phyloP scores from a whole-genome alignment of 106 monocot genomes.

The Dendrobium catenatum region DNA sequence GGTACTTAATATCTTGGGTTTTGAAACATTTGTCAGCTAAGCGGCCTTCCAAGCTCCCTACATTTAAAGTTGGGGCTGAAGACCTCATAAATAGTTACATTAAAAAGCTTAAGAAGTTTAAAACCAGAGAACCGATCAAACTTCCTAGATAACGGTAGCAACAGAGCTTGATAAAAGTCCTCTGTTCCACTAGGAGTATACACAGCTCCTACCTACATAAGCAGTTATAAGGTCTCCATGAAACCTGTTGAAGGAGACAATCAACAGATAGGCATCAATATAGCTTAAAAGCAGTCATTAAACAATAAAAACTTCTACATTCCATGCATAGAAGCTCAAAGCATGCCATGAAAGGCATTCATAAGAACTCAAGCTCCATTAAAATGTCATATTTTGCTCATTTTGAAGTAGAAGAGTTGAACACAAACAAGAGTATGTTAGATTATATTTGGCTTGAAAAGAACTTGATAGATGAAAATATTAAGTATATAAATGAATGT shows the following conservation, averaged over 20 bases:
- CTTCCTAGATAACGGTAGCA: not conserved
- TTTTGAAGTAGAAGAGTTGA: no score
- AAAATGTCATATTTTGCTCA: no score
- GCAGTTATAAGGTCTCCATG: not conserved
- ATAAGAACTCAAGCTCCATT: no score
- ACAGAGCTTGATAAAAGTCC: not conserved
- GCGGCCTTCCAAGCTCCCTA: slow-evolving; percentile 7
- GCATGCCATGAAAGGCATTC: no score
- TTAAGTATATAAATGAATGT: no score
- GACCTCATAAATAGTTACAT: not conserved
- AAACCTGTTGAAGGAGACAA: not conserved
- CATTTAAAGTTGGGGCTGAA: not conserved
- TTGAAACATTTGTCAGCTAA: not conserved
- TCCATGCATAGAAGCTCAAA: no score
- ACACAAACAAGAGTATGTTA: no score
- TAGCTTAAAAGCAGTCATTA: not conserved
- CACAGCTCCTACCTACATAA: not conserved
- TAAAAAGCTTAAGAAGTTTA: not conserved
- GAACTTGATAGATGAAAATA: no score
- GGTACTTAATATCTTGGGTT: not conserved
- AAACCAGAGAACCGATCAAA: not conserved
- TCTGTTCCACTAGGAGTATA: not conserved
- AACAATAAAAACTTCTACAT: no score
- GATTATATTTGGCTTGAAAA: no score
- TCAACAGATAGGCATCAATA: not conserved